Conservation (phyloP, 2,329 filamentous ascomycete species). For the Ilyonectria robusta region DNA sequence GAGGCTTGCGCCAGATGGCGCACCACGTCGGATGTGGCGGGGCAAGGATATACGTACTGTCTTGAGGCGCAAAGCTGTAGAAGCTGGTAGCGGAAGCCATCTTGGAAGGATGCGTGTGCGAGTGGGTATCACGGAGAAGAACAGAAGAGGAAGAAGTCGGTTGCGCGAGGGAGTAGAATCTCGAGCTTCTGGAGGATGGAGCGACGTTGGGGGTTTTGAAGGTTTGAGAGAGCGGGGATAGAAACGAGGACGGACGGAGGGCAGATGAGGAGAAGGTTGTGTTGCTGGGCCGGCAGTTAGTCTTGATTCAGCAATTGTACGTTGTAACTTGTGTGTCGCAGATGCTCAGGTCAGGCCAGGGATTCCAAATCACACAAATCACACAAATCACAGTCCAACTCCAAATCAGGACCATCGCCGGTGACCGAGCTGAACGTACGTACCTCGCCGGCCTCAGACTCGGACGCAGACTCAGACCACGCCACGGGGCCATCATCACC, state of each 20-base stretch:
- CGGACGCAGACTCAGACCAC: neutral
- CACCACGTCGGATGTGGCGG: neutral
- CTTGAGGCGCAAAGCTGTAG: conserved; percentile 87
- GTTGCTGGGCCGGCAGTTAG: conserved; percentile 28
- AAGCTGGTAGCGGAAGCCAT: conserved; percentile 67
- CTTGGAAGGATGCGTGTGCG: conserved; percentile 33
- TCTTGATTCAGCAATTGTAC: neutral
- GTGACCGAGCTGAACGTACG: neutral
- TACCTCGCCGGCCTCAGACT: neutral
- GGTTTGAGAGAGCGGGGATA: neutral
- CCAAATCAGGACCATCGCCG: neutral
- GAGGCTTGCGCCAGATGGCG: neutral
- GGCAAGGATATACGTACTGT: conserved; percentile 71
- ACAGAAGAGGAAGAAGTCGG: conserved; percentile 20
- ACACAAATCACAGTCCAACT: neutral
- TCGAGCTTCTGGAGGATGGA: conserved; percentile 21
- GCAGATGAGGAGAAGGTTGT: conserved; percentile 22
- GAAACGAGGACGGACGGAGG: neutral
- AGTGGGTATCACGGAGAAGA: conserved; percentile 19
- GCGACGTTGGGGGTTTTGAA: conserved; percentile 2
- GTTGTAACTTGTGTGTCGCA: neutral
- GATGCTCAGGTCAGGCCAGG: neutral
- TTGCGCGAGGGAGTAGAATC: conserved; percentile 24
- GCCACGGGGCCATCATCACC: neutral
- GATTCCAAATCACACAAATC: neutral